Evolutionary conservation across 2,329 filamentous ascomycete species (phyloP), one percentile per base, ranked within the genome.

Genomic region (Penicillium olsonii): DNA sequence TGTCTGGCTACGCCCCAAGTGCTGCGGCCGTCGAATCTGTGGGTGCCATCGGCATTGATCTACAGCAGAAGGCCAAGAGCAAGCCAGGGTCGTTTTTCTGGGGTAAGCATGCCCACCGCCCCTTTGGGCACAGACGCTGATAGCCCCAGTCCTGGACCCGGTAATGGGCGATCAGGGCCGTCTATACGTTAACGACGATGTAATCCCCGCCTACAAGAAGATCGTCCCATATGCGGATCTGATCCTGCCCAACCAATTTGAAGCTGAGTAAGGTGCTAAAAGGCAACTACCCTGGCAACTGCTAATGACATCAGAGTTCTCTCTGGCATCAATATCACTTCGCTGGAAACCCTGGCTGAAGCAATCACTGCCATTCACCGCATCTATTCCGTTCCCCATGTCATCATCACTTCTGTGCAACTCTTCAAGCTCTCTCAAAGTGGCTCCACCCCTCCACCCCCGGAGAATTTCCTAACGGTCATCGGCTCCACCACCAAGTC

Each of bases 101-200:
- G 92, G 76, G 82, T 84, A 59, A 53, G 77, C 57, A 17, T 27
- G 17, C 37, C 39, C 5, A 11, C 12, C 22, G 34, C 7, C 8
- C 20, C 11, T 6, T 10, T 10, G 19, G 18, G 5, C 6, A 50
- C 3, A 37, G 11, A 39, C 22, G n/a, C 57, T 56, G 39, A 52
- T 42, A 8, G 8, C 17, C 14, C 27, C 22, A 84, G 90, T 96
- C 2, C 80, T 99, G 20, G 94, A 99, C 69, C 94, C 95, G 0
- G 94, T 99, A 40, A 99, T 99, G 94, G 94, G 94, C 24, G 94
- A 99, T 68, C 91, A 96, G 64, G 94, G 91, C 42, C 84, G 82
- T 59, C 78, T 99, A 11, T 99, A 99, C 66, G 92, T 99, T 7
- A 88, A 87, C 5, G 86, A 92, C 61, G 90, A 95, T 56, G 90